Evolutionary conservation across 2,329 filamentous ascomycete genomes (phyloP).

Genomic region (Aureobasidium sp.): DNA sequence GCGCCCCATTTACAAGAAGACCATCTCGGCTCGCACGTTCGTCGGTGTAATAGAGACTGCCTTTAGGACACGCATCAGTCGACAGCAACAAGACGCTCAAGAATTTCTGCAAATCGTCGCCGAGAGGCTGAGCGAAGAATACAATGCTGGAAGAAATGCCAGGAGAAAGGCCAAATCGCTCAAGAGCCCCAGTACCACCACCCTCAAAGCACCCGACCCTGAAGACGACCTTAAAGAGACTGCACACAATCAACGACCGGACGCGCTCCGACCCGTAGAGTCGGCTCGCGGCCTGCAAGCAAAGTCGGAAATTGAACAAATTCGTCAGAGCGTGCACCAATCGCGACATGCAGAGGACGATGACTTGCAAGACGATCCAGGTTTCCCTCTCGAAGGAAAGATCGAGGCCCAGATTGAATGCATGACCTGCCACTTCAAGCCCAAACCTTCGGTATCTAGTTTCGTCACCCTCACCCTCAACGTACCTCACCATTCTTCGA

Average conservation of each 20-base stretch:
- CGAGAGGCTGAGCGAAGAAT: constrained; percentile 88
- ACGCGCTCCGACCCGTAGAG: not conserved
- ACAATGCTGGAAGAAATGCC: constrained; percentile 74
- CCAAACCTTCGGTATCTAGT: constrained; percentile 71
- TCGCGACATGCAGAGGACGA: constrained; percentile 23
- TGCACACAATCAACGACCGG: not conserved
- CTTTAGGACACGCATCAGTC: constrained; percentile 83
- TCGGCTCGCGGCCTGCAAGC: constrained; percentile 7
- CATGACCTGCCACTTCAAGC: constrained; percentile 80
- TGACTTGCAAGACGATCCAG: constrained; percentile 44
- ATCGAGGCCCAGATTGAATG: constrained; percentile 96
- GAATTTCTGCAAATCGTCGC: constrained; percentile 93
- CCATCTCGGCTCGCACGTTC: constrained; percentile 80
- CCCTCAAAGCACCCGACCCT: not conserved
- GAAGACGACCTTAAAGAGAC: not conserved
- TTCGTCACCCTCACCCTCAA: constrained; percentile 91
- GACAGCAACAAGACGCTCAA: constrained; percentile 95
- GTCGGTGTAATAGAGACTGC: constrained; percentile 76
- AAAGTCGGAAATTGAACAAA: constrained; percentile 8
- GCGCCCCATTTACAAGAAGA: constrained; percentile 87
- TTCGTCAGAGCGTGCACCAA: constrained; percentile 6
- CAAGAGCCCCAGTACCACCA: constrained; percentile 9
- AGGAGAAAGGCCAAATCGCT: constrained; percentile 48
- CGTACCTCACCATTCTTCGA: constrained; percentile 73
- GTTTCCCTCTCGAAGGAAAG: constrained; percentile 86